Percentiles rank a stretch among this genome's conserved stretches.
Evolutionary conservation across 129 eudicot genomes (phyloP).

Genomic region (Flaveria robusta): DNA sequence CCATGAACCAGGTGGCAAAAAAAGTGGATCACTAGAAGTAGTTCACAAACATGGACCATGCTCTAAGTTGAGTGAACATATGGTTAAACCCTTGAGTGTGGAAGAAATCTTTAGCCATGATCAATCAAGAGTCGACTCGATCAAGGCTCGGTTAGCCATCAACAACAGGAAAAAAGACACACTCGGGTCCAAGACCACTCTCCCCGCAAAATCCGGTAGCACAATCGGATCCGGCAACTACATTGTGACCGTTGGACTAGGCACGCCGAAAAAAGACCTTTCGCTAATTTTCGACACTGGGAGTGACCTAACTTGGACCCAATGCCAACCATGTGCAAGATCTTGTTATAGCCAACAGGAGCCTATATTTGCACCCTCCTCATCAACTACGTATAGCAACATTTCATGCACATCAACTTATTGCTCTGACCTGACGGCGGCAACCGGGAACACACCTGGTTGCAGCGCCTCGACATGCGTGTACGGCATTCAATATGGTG

Average conservation of each 20-base stretch:
- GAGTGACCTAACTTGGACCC: conserved; percentile 89
- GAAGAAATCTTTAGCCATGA: conserved; percentile 50
- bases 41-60: conserved; percentile 82
- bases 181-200: conserved; percentile 31
- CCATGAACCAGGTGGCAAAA: conserved; percentile 41
- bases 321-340: conserved; percentile 67
- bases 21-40: conserved; percentile 45
- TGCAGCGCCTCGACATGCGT: conserved; percentile 60
- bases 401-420: conserved; percentile 51
- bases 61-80: conserved; percentile 31
- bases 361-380: conserved; percentile 58
- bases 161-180: conserved; percentile 10
- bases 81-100: conserved; percentile 30
- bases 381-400: conserved; percentile 63
- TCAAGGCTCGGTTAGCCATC: conserved; percentile 36
- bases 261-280: conserved; percentile 61
- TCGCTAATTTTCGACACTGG: conserved; percentile 84
- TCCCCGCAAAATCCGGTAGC: conserved; percentile 65
- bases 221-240: conserved; percentile 66
- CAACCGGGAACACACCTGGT: conserved; percentile 56
- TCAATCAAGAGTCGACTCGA: conserved; percentile 54
- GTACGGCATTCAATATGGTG: conserved; percentile 73
- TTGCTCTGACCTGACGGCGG: conserved; percentile 50
- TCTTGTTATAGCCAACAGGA: conserved; percentile 66
- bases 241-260: conserved; percentile 66